phyloP scores from a whole-genome alignment of 768 basidiomycete species.

The Sutorius australiensis region DNA sequence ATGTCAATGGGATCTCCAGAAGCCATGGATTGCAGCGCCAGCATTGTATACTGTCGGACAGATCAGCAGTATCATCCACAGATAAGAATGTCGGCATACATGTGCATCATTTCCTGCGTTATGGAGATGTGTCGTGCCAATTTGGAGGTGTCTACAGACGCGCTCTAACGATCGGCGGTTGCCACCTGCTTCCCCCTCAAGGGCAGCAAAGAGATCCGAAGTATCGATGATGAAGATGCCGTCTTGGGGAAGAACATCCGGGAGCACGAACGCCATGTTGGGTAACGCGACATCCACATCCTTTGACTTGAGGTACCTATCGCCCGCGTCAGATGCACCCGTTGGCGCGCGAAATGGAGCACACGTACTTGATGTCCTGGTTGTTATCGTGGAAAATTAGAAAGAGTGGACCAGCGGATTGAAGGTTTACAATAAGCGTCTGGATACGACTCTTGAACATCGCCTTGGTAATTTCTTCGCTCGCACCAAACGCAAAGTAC shows the following conservation, averaged over 20 bases:
- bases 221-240: conserved; percentile 73
- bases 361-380: conserved; percentile 68
- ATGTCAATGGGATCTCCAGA: conserved; percentile 67
- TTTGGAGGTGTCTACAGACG: conserved; percentile 59
- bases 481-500: conserved; percentile 66
- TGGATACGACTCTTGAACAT: conserved; percentile 52
- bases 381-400: conserved; percentile 78
- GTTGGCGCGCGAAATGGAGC: neutral
- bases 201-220: conserved; percentile 66
- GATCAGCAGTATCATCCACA: neutral
- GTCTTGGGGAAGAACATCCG: conserved; percentile 47
- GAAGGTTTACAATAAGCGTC: conserved; percentile 40
- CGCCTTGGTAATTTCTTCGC: conserved; percentile 48
- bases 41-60: conserved; percentile 60
- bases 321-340: neutral
- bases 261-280: conserved; percentile 51
- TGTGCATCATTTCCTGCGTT: conserved; percentile 88
- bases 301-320: conserved; percentile 52
- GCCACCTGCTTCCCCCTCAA: conserved; percentile 56
- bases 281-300: conserved; percentile 50
- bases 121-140: conserved; percentile 57
- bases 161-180: conserved; percentile 56
- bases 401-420: conserved; percentile 56
- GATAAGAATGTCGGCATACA: conserved; percentile 38
- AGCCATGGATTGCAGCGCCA: conserved; percentile 67